Evolutionary conservation across 1,284 basidiomycete species (phyloP).

Genomic region (Rhodotorula sp.): DNA sequence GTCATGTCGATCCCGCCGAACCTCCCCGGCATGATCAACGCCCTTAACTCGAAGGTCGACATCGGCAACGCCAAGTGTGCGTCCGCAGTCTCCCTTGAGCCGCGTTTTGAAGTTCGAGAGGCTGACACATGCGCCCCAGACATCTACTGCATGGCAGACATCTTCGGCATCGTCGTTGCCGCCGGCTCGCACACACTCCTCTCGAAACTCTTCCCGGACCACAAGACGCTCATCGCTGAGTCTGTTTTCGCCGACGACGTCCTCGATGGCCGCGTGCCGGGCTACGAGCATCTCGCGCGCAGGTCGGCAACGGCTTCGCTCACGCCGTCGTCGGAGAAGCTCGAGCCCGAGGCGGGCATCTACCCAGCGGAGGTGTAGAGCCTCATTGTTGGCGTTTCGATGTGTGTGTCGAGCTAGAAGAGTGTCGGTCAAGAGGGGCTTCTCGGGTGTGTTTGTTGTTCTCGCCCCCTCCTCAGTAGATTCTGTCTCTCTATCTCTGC

Average conservation of each 20-base stretch:
- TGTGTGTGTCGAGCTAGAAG: too few species aligned
- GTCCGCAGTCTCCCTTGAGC: neutral
- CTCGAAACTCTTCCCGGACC: slow-evolving; percentile 28
- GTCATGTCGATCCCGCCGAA: slow-evolving; percentile 25
- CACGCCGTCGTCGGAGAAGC: slow-evolving; percentile 3
- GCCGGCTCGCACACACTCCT: neutral
- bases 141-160: slow-evolving; percentile 16
- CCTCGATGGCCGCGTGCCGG: slow-evolving; percentile 27
- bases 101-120: too few species aligned
- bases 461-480: too few species aligned
- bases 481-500: too few species aligned
- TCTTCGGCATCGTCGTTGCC: slow-evolving; percentile 22
- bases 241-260: slow-evolving; percentile 30
- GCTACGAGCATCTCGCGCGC: slow-evolving; percentile 24
- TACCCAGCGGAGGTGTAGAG: too few species aligned
- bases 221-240: slow-evolving; percentile 18
- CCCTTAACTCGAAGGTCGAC: slow-evolving; percentile 20
- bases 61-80: slow-evolving; percentile 30
- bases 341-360: neutral
- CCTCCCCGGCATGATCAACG: slow-evolving; percentile 35
- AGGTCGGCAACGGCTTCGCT: neutral
- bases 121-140: neutral
- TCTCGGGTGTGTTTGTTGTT: too few species aligned
- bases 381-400: too few species aligned
- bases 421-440: too few species aligned